Evolutionary conservation across 495 filamentous ascomycete species (phyloP), one percentile per base, ranked within the genome.

Genomic region (Aspergillus bridgeri): DNA sequence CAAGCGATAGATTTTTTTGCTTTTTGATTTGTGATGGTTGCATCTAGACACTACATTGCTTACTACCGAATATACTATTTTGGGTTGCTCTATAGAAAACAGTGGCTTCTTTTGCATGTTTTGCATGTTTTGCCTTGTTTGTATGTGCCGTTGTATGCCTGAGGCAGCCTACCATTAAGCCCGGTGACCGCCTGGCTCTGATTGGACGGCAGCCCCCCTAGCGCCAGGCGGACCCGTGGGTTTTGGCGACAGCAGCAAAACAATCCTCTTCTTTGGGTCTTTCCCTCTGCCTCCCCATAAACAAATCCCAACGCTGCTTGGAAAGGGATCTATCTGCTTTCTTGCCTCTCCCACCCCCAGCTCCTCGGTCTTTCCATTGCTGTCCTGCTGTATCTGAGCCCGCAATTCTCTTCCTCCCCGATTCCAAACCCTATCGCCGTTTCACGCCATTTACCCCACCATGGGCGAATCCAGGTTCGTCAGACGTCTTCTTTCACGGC

Each of bases 401-500:
- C 11, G 13, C 33, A 15, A 38, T 15, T 29, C 25, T 33, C 13
- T 13, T 2, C 56, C 24, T 43, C 51, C 25, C 45, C 29, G 22
- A 27, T 29, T 43, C 54, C 42, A 44, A 47, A 43, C 25, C 50
- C 52, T 42, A 47, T 33, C 53, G 53, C 53, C 45, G 29, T 21
- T 33, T 38, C 42, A 52, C 23, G 27, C 19, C 42, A 21, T 29
- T 27, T 71, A 78, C 74, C 74, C 76, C 74, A 75, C 70, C 68
- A 82, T 82, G 79, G 75, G 78, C 64, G 79, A 81, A 76, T 82
- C 79, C 58, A 76, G 79, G 79, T 81, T 71, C 53, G 76, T 64
- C 56, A 22, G 44, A 24, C 56, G 42, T 49, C 33, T 42, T 21
- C 20, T 15, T 13, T 63, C 61, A 54, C 42, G 19, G n/a, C 60